Base-by-base conservation (phyloP, 768 basidiomycete species). In the Russula griseocarnosa region DNA sequence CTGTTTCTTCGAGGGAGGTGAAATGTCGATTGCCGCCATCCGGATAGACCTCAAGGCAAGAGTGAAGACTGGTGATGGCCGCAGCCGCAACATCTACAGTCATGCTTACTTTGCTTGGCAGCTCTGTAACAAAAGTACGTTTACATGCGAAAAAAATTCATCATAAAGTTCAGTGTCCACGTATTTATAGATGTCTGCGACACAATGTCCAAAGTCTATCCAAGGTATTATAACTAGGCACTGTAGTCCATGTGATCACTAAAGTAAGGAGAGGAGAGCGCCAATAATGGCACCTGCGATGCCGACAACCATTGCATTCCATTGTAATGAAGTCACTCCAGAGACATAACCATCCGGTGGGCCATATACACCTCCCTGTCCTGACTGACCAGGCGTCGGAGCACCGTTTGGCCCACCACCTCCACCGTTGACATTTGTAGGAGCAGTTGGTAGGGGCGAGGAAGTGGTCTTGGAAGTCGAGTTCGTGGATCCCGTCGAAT, bases 311-410 rank as follows among this genome's bases (percentile, higher is more conserved):
- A 81, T 63, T 6, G 79, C 74, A 63, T 81, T 83, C 67, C 75
- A 70, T 46, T 77, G 76, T 44, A 86, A 76, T 1, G 77, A 74
- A 3, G 76, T 69, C 8, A 83, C 88, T 14, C 79, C 81, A 32
- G 86, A 81, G 66, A 84, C 85, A 74, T 85, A 90, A 58, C 77
- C 73, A 69, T 91, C 88, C 53, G 79, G 78, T 53, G 88, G 88
- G n/a, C 88, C 88, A 65, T 79, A 86, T 40, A 80, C 74, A 30
- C 83, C 86, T 20, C 72, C 67, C 5, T 72, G 55, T 49, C 74
- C 79, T 22, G 76, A 66, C 54, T 77, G 74, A 24, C 87, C 88
- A 28, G 88, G 88, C 51, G 76, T 73, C 11, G 88, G 88, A 3
- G 88, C 88, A 28, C 83, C 83, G 7, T 74, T 69, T 4, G 74